Conservation (phyloP, 768 basidiomycete species). For the Xerocomus brunneocitrinus region DNA sequence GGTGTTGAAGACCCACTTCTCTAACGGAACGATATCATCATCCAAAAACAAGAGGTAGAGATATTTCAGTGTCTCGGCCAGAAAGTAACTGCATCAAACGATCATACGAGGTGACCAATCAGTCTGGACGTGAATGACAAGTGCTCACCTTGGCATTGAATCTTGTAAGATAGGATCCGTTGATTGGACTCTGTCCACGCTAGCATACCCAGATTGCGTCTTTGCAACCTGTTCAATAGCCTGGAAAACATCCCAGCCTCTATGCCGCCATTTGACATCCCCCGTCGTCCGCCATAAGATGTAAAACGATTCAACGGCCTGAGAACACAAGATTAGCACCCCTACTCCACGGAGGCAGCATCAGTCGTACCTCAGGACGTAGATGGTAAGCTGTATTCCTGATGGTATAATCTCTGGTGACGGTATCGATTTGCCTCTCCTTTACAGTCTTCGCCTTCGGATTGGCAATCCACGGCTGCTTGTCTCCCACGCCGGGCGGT, state of each 20-base stretch:
- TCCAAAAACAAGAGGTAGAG: slow-evolving; percentile 66
- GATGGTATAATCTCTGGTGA: slow-evolving; percentile 51
- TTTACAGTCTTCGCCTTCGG: slow-evolving; percentile 12
- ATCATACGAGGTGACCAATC: not conserved
- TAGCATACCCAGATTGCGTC: slow-evolving; percentile 60
- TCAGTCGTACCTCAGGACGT: slow-evolving; percentile 59
- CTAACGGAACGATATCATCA: slow-evolving; percentile 52
- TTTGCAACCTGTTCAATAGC: slow-evolving; percentile 58
- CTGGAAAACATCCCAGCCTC: slow-evolving; percentile 68
- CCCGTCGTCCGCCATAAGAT: slow-evolving; percentile 68
- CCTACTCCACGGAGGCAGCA: not conserved
- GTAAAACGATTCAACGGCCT: slow-evolving; percentile 74
- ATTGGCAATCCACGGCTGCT: slow-evolving; percentile 26
- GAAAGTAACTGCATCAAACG: slow-evolving; percentile 38
- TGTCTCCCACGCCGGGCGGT: slow-evolving; percentile 51
- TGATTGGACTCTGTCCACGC: slow-evolving; percentile 44
- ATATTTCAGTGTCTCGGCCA: slow-evolving; percentile 67
- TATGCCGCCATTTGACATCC: slow-evolving; percentile 62
- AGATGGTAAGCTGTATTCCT: slow-evolving; percentile 48
- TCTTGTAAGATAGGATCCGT: slow-evolving; percentile 40
- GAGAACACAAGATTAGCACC: slow-evolving; percentile 2
- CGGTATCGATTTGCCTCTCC: slow-evolving; percentile 20
- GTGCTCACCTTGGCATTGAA: slow-evolving; percentile 69
- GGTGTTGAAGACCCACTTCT: slow-evolving; percentile 60
- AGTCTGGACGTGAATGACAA: not conserved